These are phyloP conservation scores for Penicillium sp. DNA, from an alignment of 2,329 filamentous ascomycete species.

Conservation along the genomic window DNA sequence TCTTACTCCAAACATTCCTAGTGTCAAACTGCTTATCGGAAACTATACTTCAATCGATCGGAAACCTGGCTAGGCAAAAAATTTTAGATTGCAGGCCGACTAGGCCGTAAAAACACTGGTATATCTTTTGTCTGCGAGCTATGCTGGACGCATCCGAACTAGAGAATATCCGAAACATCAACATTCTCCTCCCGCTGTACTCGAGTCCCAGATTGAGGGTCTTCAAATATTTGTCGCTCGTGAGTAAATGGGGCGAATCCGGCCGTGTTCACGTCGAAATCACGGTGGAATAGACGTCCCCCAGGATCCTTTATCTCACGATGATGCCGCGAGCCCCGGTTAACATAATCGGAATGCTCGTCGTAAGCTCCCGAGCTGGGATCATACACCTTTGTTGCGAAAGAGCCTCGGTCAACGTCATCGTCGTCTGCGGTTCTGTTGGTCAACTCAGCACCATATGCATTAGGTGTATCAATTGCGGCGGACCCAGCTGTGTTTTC, in stretches of 20 bases:
- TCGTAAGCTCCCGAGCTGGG: constrained; percentile 20
- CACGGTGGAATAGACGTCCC: constrained; percentile 7
- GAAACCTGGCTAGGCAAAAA: no score
- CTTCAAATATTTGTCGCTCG: constrained; percentile 20
- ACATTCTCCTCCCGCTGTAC: constrained; percentile 20
- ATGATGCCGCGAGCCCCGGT: constrained; percentile 13
- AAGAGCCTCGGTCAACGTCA: constrained; percentile 7
- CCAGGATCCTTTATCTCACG: constrained; percentile 9
- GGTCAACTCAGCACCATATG: constrained; percentile 11
- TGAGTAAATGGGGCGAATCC: constrained; percentile 5
- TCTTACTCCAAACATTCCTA: no score
- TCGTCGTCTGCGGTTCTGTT: constrained; percentile 3
- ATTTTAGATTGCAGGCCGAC: no score
- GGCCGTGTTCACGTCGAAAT: constrained; percentile 18
- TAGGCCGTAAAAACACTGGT: no score
- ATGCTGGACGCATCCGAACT: no score
- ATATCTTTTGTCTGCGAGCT: no score
- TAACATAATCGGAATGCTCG: constrained; percentile 22
- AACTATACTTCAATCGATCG: no score
- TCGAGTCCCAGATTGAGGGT: constrained; percentile 24
- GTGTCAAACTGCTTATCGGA: no score
- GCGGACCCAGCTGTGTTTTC: constrained; percentile 16
- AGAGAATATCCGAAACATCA: constrained; percentile 18
- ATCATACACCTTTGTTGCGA: constrained; percentile 20
- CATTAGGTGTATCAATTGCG: constrained; percentile 10